Evolutionary conservation across 768 basidiomycete species (phyloP).

Genomic region (Agrocybe praecox): DNA sequence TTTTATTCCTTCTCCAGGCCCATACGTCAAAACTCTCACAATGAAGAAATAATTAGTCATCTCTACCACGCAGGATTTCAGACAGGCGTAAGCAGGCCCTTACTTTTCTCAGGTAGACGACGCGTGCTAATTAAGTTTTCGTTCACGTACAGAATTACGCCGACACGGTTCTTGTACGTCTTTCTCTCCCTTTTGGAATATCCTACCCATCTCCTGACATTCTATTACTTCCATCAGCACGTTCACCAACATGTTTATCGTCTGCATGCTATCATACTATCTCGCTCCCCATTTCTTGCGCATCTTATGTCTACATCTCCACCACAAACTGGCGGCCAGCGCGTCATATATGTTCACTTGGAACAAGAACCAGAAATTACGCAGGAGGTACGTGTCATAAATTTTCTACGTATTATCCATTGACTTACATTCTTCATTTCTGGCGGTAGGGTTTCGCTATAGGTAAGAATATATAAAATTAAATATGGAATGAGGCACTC

Average conservation of each 20-base stretch:
- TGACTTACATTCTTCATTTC: conserved; percentile 10
- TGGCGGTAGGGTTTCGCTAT: conserved; percentile 68
- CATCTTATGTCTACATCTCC: conserved; percentile 87
- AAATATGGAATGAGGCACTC: too few relatives aligned
- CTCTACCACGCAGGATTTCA: conserved; percentile 82
- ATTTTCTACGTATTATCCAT: conserved; percentile 11
- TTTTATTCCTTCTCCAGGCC: conserved; percentile 29
- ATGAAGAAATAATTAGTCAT: conserved; percentile 78
- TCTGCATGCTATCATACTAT: conserved; percentile 84
- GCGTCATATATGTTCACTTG: conserved; percentile 73
- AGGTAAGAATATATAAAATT: conserved; percentile 40
- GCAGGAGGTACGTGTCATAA: conserved; percentile 63
- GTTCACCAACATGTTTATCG: conserved; percentile 75
- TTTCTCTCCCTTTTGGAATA: conserved; percentile 3
- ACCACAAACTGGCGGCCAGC: conserved; percentile 57
- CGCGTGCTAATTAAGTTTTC: conserved; percentile 11
- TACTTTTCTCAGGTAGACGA: conserved; percentile 1
- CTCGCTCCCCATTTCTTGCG: conserved; percentile 85
- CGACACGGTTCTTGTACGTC: conserved; percentile 75
- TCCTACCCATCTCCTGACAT: not conserved
- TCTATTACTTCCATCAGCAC: conserved; percentile 46
- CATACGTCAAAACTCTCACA: conserved; percentile 66
- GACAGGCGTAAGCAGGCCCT: conserved; percentile 63
- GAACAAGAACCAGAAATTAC: conserved; percentile 83
- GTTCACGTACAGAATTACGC: conserved; percentile 65